phyloP scores from a whole-genome alignment of 306 rosid species.

The Pyrus communis region DNA sequence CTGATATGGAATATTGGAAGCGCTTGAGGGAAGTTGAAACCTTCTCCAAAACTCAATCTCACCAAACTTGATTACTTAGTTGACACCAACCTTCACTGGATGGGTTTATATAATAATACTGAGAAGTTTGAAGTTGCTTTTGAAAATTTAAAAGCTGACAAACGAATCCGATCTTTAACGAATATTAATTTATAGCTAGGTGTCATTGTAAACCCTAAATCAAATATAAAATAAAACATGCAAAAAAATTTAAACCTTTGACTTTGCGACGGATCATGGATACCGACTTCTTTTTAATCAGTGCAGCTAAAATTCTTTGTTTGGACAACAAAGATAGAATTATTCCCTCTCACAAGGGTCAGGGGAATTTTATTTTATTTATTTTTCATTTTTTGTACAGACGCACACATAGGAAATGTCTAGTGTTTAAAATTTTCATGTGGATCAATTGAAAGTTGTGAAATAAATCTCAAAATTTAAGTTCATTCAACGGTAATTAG shows the following conservation, averaged over 20 bases:
- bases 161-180: not conserved
- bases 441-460: too few relatives aligned
- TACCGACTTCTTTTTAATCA: not conserved
- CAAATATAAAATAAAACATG: not conserved
- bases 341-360: not conserved
- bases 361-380: not conserved
- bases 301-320: not conserved
- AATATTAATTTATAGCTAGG: not conserved
- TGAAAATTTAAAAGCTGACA: not conserved
- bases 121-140: not conserved
- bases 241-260: not conserved
- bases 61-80: not conserved
- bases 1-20: constrained; percentile 10
- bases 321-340: not conserved
- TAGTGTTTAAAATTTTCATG: too few relatives aligned
- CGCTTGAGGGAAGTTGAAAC: constrained; percentile 16
- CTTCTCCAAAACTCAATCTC: not conserved
- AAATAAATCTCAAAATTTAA: too few relatives aligned
- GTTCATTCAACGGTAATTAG: too few relatives aligned
- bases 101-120: not conserved
- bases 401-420: too few relatives aligned
- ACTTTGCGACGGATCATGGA: not conserved
- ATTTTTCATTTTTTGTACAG: too few relatives aligned
- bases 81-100: not conserved
- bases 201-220: not conserved